These are phyloP conservation scores for Aleurites moluccanus DNA, from an alignment of 441 rosid species.

Conservation along the genomic window DNA sequence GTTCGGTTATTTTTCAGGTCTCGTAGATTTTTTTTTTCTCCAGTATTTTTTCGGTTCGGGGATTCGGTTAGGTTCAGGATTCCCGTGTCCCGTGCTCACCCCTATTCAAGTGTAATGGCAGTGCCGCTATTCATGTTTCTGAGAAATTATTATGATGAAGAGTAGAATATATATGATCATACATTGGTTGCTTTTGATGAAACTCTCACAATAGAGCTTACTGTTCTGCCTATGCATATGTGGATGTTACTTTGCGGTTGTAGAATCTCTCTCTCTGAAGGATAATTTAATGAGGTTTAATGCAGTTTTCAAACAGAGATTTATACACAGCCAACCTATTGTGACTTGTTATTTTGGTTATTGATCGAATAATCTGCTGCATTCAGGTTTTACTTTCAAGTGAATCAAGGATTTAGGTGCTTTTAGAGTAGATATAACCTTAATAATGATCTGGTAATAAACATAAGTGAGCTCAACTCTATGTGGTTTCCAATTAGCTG, in stretches of 20 bases:
- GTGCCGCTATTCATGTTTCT: background rate
- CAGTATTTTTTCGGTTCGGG: too few species aligned
- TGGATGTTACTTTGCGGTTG: background rate
- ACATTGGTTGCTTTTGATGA: background rate
- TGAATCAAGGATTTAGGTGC: background rate
- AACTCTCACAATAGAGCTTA: background rate
- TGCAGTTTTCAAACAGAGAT: background rate
- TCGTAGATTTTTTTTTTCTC: too few species aligned
- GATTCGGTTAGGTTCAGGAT: too few species aligned
- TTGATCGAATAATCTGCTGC: background rate
- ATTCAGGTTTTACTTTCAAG: background rate
- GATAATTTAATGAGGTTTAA: background rate
- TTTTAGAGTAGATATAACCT: background rate
- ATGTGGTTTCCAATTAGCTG: background rate
- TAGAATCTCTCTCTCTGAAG: background rate
- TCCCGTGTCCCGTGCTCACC: too few species aligned
- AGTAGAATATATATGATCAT: background rate
- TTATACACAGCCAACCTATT: background rate
- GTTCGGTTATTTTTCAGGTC: too few species aligned
- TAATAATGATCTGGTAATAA: background rate
- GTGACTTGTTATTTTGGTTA: too few species aligned
- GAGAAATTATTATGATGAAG: background rate
- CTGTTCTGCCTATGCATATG: background rate
- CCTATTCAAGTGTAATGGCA: too few species aligned
- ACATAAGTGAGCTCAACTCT: background rate